Conservation (phyloP, 1,139 yeast species). For the Groenewaldozyma auringiensis region DNA sequence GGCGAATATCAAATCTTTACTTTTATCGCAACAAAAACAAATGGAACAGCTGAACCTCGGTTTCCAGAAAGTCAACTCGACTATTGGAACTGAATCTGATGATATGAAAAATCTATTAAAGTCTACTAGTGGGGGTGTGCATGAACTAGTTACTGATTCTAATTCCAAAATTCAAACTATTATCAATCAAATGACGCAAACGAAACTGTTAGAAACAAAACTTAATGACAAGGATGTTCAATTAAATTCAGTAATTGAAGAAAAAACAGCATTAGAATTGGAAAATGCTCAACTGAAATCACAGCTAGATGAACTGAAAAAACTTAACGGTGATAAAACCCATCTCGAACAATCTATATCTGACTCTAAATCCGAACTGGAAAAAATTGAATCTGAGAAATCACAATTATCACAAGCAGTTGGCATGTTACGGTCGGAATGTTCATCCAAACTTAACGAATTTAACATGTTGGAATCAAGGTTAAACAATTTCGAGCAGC, state of each 20-base stretch:
- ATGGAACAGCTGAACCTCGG: too few relatives aligned
- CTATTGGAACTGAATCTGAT: too few relatives aligned
- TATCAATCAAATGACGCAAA: too few relatives aligned
- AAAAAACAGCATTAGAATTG: conserved; percentile 1
- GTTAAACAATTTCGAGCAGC: conserved; percentile 23
- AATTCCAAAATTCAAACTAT: too few relatives aligned
- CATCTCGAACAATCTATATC: background rate
- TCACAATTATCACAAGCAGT: conserved; percentile 19
- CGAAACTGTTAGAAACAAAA: background rate
- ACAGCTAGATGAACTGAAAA: conserved; percentile 6
- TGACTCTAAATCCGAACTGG: conserved; percentile 10
- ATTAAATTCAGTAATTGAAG: background rate
- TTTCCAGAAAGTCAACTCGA: too few relatives aligned
- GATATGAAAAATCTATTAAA: too few relatives aligned
- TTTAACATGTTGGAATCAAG: conserved; percentile 24
- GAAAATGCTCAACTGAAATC: conserved; percentile 9
- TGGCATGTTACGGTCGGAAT: conserved; percentile 22
- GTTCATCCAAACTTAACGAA: conserved; percentile 23
- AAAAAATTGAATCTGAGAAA: conserved; percentile 19
- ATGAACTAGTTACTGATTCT: too few relatives aligned
- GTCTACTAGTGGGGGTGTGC: too few relatives aligned
- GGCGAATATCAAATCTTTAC: too few relatives aligned
- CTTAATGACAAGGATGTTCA: background rate
- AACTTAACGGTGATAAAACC: background rate
- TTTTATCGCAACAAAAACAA: too few relatives aligned